These are phyloP conservation scores for Epipyxis sp. DNA, from an alignment of 108 stramenopile genomes.

Conservation along the genomic window DNA sequence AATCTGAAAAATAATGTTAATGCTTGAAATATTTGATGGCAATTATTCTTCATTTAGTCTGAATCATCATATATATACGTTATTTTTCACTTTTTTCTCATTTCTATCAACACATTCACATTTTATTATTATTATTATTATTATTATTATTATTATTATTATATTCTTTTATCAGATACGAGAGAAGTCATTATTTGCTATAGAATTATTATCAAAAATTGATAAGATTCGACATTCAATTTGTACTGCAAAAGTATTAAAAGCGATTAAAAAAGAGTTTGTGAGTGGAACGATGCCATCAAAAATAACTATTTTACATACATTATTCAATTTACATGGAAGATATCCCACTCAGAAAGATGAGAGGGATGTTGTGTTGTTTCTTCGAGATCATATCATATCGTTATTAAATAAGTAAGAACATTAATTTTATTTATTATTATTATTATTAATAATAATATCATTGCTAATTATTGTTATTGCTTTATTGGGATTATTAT, in stretches of 20 bases:
- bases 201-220: not conserved
- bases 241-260: not conserved
- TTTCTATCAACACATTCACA: too few species aligned
- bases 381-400: not conserved
- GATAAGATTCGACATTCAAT: not conserved
- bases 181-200: conserved; percentile 18
- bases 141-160: too few species aligned
- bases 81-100: too few species aligned
- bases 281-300: not conserved
- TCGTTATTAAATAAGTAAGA: conserved; percentile 4
- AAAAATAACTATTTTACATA: conserved; percentile 8
- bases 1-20: too few species aligned
- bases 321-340: not conserved
- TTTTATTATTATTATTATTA: conserved; percentile 18
- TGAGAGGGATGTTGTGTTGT: not conserved
- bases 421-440: too few species aligned
- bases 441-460: too few species aligned
- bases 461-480: too few species aligned
- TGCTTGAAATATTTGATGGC: too few species aligned
- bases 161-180: too few species aligned
- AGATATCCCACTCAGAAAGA: not conserved
- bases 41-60: too few species aligned
- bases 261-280: conserved; percentile 5
- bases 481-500: not conserved
- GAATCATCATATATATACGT: too few species aligned